phyloP scores from a whole-genome alignment of 1,139 yeast genomes.

The Kodamaea alishanica region DNA sequence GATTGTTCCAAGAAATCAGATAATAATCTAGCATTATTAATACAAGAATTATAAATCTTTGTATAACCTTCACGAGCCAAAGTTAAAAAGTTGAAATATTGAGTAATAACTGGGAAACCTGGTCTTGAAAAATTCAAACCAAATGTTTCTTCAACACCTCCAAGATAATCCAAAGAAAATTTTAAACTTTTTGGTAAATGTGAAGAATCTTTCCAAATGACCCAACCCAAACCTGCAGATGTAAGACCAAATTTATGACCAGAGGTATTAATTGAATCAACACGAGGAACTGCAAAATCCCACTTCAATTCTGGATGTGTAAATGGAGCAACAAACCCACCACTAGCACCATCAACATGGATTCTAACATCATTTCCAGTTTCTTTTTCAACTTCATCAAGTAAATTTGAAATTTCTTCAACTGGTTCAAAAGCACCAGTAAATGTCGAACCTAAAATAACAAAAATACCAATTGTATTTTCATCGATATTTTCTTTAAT shows the following conservation, averaged over 20 bases:
- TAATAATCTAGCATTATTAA: slow-evolving; percentile 67
- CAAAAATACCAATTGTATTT: slow-evolving; percentile 89
- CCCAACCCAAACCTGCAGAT: slow-evolving; percentile 92
- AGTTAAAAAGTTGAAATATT: slow-evolving; percentile 73
- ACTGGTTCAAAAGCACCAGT: slow-evolving; percentile 92
- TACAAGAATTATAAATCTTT: slow-evolving; percentile 56
- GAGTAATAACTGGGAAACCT: slow-evolving; percentile 86
- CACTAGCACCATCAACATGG: slow-evolving; percentile 93
- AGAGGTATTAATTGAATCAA: slow-evolving; percentile 82
- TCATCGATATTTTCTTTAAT: slow-evolving; percentile 72
- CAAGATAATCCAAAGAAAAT: slow-evolving; percentile 79
- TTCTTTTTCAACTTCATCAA: slow-evolving; percentile 67
- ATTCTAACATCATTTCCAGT: slow-evolving; percentile 70
- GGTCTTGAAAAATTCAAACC: slow-evolving; percentile 88
- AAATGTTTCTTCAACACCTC: slow-evolving; percentile 86
- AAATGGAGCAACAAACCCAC: slow-evolving; percentile 86
- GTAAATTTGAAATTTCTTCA: slow-evolving; percentile 49
- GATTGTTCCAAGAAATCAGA: slow-evolving; percentile 64
- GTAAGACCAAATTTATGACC: slow-evolving; percentile 93
- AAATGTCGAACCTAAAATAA: slow-evolving; percentile 85
- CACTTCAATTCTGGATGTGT: slow-evolving; percentile 69
- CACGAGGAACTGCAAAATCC: slow-evolving; percentile 80
- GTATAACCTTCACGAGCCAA: slow-evolving; percentile 71
- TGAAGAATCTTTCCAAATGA: slow-evolving; percentile 67
- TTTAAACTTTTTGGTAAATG: slow-evolving; percentile 67